phyloP scores from a whole-genome alignment of 2,329 filamentous ascomycete genomes.

The Didymella lethalis region DNA sequence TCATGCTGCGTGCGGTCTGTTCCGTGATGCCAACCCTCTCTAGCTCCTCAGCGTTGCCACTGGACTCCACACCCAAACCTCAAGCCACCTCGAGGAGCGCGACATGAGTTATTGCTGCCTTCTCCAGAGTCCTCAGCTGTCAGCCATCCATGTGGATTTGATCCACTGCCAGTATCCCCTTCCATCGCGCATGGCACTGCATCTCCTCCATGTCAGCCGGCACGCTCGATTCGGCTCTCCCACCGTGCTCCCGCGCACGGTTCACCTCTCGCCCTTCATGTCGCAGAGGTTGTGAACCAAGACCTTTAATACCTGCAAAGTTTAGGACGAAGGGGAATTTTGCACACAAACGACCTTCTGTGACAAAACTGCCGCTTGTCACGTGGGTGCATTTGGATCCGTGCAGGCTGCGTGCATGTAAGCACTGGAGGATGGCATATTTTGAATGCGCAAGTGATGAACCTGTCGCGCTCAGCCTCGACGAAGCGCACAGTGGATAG shows the following conservation, averaged over 20 bases:
- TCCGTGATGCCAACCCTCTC: constrained; percentile 5
- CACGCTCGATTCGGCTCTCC: constrained; percentile 16
- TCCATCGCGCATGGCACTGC: constrained; percentile 1
- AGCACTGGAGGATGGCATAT: background rate
- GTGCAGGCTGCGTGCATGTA: background rate
- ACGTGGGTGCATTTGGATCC: background rate
- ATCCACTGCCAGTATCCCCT: too few relatives aligned
- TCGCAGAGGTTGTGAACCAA: constrained; percentile 20
- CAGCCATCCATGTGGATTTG: background rate
- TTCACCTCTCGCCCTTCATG: constrained; percentile 21
- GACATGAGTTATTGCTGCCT: background rate
- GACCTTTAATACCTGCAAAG: constrained; percentile 10
- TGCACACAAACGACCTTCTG: constrained; percentile 9
- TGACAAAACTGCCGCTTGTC: background rate
- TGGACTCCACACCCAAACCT: background rate
- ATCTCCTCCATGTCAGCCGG: constrained; percentile 9
- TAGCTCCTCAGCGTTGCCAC: constrained; percentile 15
- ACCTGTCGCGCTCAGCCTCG: background rate
- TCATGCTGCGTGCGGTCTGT: background rate
- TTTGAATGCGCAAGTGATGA: background rate
- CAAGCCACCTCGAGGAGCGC: background rate
- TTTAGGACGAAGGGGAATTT: constrained; percentile 7
- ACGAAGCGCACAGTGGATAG: background rate
- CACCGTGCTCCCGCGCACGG: constrained; percentile 9
- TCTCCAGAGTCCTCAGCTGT: too few relatives aligned